Conservation (phyloP, 352 stramenopile genomes). For the Phytophthora macrochlamydospora region DNA sequence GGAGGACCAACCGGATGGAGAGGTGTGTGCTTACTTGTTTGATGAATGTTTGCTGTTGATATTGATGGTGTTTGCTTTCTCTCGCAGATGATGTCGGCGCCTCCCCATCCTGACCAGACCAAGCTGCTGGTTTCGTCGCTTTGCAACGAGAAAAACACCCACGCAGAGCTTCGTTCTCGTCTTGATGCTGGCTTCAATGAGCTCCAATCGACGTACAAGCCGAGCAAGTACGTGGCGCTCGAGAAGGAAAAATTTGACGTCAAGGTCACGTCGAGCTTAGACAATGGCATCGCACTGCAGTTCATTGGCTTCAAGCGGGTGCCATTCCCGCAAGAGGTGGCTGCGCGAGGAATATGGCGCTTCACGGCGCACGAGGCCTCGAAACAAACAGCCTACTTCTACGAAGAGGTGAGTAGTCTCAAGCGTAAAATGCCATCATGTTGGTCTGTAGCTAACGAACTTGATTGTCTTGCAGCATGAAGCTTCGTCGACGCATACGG, state of each 20-base stretch:
- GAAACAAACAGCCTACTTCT: constrained; percentile 32
- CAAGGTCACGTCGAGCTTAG: constrained; percentile 26
- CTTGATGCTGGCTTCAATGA: constrained; percentile 27
- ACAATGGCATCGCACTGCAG: constrained; percentile 32
- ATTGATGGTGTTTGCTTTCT: constrained; percentile 2
- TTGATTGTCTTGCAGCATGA: constrained; percentile 19
- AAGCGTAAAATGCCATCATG: neutral
- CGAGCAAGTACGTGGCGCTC: constrained; percentile 21
- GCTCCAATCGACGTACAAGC: constrained; percentile 28
- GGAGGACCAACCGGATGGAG: constrained; percentile 27
- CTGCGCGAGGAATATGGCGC: constrained; percentile 41
- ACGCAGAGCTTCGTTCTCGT: constrained; percentile 28
- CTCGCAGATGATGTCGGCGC: constrained; percentile 8
- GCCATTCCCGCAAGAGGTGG: constrained; percentile 34
- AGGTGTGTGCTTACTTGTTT: constrained; percentile 13
- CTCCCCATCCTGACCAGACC: constrained; percentile 9
- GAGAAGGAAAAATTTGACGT: constrained; percentile 29
- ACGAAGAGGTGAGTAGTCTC: constrained; percentile 32
- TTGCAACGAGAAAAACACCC: constrained; percentile 23
- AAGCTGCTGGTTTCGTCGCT: constrained; percentile 24
- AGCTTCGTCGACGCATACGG: constrained; percentile 21
- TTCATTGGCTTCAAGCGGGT: constrained; percentile 38
- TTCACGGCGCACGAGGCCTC: constrained; percentile 38
- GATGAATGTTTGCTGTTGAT: neutral
- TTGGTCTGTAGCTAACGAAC: neutral